Conservation (phyloP, 805 yeast genomes). For the Starmera caribaea region DNA sequence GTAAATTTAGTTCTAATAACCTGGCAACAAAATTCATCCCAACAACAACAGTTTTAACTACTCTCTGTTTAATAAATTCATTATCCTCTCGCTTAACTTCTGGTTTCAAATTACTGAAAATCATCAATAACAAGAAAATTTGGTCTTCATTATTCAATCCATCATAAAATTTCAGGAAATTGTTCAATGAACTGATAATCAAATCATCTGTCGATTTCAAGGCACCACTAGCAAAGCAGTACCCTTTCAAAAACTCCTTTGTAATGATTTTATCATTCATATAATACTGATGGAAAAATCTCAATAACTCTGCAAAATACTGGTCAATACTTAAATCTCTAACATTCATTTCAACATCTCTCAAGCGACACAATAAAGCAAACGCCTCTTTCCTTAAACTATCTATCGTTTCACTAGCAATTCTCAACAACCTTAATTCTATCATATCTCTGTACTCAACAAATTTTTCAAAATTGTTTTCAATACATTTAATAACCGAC, state of each 20-base stretch:
- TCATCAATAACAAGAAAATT: conserved; percentile 10
- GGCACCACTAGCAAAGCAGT: conserved; percentile 47
- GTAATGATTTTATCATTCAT: conserved; percentile 6
- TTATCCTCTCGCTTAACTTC: conserved; percentile 3
- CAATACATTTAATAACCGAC: conserved; percentile 35
- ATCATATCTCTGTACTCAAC: conserved; percentile 3
- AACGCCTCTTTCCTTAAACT: conserved; percentile 37
- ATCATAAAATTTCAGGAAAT: conserved; percentile 25
- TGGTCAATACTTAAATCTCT: conserved; percentile 5
- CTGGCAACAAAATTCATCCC: conserved; percentile 17
- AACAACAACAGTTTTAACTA: conserved; percentile 10
- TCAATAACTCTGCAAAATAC: conserved; percentile 5
- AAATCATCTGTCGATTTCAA: conserved; percentile 36
- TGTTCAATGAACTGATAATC: conserved; percentile 31
- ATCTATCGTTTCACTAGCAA: conserved; percentile 58
- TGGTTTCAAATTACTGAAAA: conserved; percentile 20
- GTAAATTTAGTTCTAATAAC: conserved; percentile 10
- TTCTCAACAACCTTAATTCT: conserved; percentile 34
- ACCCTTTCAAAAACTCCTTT: conserved; percentile 46
- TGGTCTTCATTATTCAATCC: conserved; percentile 4
- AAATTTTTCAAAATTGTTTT: conserved; percentile 15
- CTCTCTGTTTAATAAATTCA: conserved; percentile 7
- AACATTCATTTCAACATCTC: conserved; percentile 9
- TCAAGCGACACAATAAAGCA: conserved; percentile 22
- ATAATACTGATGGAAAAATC: conserved; percentile 20